Evolutionary conservation across 2,329 filamentous ascomycete species (phyloP).

Genomic region (Fusarium luffae): DNA sequence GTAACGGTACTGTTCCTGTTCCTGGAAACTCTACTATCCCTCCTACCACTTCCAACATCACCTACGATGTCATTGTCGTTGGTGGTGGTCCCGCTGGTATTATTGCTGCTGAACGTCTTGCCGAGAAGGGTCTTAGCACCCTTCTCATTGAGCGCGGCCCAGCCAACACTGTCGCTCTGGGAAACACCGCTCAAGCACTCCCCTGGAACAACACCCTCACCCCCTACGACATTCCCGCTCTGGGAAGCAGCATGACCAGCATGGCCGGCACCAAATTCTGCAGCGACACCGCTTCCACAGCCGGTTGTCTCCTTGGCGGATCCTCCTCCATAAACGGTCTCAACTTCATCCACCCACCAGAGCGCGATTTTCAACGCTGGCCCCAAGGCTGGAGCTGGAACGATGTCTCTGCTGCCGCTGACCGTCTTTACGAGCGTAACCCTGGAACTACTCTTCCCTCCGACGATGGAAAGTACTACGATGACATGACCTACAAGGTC

Average conservation of each 20-base stretch:
- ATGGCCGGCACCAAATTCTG: slow-evolving; percentile 43
- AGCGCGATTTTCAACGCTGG: slow-evolving; percentile 44
- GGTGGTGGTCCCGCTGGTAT: slow-evolving; percentile 44
- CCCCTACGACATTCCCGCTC: slow-evolving; percentile 41
- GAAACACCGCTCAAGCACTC: slow-evolving; percentile 31
- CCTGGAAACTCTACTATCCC: slow-evolving; percentile 27
- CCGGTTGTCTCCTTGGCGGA: slow-evolving; percentile 42
- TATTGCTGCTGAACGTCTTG: slow-evolving; percentile 43
- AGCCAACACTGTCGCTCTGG: slow-evolving; percentile 43
- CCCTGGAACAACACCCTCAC: slow-evolving; percentile 43
- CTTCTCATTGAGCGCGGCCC: slow-evolving; percentile 45
- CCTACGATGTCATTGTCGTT: slow-evolving; percentile 45
- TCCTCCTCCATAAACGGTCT: slow-evolving; percentile 46
- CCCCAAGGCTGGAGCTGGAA: slow-evolving; percentile 39
- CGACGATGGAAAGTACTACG: slow-evolving; percentile 72
- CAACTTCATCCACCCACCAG: slow-evolving; percentile 44
- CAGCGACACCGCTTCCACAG: slow-evolving; percentile 43
- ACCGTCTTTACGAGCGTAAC: slow-evolving; percentile 44
- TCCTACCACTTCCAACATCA: slow-evolving; percentile 37
- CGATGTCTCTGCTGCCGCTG: slow-evolving; percentile 39
- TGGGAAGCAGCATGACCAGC: slow-evolving; percentile 42
- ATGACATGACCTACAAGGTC: slow-evolving; percentile 71
- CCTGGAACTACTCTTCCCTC: slow-evolving; percentile 75
- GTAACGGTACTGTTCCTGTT: slow-evolving; percentile 6
- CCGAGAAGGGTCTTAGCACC: slow-evolving; percentile 40